A percentile compares a stretch with the other conserved stretches of the same genome.
These are phyloP conservation scores for Zygoascus flipseniorum DNA, from an alignment of 805 yeast genomes.

Conservation along the genomic window DNA sequence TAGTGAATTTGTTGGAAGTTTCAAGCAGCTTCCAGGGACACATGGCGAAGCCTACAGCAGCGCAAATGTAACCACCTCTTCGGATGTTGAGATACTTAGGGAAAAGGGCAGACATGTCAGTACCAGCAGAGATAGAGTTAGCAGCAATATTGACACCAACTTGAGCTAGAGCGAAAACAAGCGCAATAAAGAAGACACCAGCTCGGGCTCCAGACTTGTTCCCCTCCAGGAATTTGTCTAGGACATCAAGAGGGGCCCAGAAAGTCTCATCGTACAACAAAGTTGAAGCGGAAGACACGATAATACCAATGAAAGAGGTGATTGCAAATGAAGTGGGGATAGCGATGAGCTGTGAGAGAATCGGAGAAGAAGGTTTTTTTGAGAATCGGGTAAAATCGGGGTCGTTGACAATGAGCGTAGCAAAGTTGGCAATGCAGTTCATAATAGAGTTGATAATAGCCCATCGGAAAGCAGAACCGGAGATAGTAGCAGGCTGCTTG, in stretches of 20 bases:
- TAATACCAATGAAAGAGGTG: constrained; percentile 77
- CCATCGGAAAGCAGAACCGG: constrained; percentile 68
- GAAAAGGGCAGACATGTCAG: constrained; percentile 42
- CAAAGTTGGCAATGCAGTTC: constrained; percentile 79
- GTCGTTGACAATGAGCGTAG: constrained; percentile 79
- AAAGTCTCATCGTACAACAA: constrained; percentile 56
- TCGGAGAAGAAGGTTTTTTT: constrained; percentile 41
- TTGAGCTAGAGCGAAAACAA: constrained; percentile 67
- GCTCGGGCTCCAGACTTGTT: constrained; percentile 47
- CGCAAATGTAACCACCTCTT: constrained; percentile 75
- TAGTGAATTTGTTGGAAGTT: constrained; percentile 64
- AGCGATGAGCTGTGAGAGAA: constrained; percentile 51
- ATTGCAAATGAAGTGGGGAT: constrained; percentile 72
- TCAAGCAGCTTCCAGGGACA: constrained; percentile 80
- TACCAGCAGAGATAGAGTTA: constrained; percentile 42
- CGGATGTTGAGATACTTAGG: constrained; percentile 48
- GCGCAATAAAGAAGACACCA: constrained; percentile 68
- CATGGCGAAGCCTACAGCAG: constrained; percentile 56
- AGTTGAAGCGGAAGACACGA: constrained; percentile 73
- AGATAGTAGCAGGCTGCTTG: constrained; percentile 42
- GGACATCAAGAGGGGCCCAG: constrained; percentile 81
- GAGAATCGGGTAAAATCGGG: constrained; percentile 88
- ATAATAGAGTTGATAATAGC: constrained; percentile 68
- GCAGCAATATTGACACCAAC: constrained; percentile 67
- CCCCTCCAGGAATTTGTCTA: constrained; percentile 51